A percentile compares a stretch with the other conserved stretches of the same genome.
Evolutionary conservation across 352 stramenopile species (phyloP).

Genomic region (Peronosclerospora sorghi): DNA sequence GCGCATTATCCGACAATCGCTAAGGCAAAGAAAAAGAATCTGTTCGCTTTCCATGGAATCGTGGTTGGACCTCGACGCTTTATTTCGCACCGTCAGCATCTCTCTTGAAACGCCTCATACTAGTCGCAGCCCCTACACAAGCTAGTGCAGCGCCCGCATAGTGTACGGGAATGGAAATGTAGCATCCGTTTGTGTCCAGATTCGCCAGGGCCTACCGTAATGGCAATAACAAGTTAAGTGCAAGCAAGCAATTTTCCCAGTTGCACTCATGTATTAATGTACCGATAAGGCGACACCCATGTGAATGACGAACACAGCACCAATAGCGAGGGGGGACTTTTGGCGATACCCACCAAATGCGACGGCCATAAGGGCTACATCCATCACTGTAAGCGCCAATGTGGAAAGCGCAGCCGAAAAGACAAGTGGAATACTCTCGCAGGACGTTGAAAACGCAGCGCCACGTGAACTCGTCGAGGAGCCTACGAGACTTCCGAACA

Average conservation of each 20-base stretch:
- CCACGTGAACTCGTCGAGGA: constrained; percentile 56
- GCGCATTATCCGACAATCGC: no score
- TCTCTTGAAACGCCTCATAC: constrained; percentile 36
- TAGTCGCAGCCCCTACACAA: constrained; percentile 24
- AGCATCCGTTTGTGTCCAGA: constrained; percentile 66
- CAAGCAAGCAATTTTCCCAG: background rate
- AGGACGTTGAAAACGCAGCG: constrained; percentile 63
- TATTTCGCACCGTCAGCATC: constrained; percentile 18
- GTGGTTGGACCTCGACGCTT: background rate
- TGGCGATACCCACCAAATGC: constrained; percentile 77
- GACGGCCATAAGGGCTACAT: constrained; percentile 75
- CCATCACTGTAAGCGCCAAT: constrained; percentile 60
- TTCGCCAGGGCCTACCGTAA: constrained; percentile 49
- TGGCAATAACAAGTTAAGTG: background rate
- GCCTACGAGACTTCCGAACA: constrained; percentile 71
- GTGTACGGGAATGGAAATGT: constrained; percentile 62
- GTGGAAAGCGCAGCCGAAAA: constrained; percentile 58
- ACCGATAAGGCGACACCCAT: constrained; percentile 67
- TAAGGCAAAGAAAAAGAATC: no score
- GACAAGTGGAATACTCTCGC: constrained; percentile 57
- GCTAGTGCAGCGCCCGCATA: constrained; percentile 51
- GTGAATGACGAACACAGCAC: constrained; percentile 55
- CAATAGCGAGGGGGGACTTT: constrained; percentile 31
- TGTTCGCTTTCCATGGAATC: no score
- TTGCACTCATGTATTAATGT: background rate